Base-by-base conservation (phyloP, 441 rosid species). In the Gossypium davidsonii region DNA sequence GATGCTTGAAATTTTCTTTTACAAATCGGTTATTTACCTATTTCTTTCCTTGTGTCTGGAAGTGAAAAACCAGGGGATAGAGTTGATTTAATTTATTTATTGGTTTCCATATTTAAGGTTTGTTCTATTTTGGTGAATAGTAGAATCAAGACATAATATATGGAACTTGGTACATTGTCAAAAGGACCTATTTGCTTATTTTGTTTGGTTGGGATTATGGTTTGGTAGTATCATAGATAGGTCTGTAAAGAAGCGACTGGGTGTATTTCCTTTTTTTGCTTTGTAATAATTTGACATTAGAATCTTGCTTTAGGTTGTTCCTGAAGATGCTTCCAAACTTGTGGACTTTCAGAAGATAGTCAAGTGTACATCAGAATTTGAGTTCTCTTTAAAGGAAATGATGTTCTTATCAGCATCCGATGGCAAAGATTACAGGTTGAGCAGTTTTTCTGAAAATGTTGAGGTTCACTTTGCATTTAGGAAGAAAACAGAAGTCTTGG, bases 391-490 rank as follows among this genome's bases (percentile, higher is more conserved):
- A 31, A 89, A 86, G 79, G 91, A 87, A 67, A 58, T 89, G 82
- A 79, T 57, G 68, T 91, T 96, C 80, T 83, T 96, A 81, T 84
- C 97, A 17, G 73, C 89, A 18, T 84, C 89, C 75, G 93, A 91
- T 81, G 74, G 74, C 46, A 64, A 78, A 51, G 95, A 93, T 61
- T 83, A 85, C 67, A 91, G 88, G 79, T 84, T 95, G 83, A 93
- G 97, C 85, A 87, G 75, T 67, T 96, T 85, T 80, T 89, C 96
- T 53, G 91, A 88, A 83, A 90, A 91, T 74, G 96, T 96, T 59
- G 98, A 95, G 86, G 91, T 95, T 83, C 97, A 95, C 86, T 95
- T 95, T 88, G 99, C 98, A 65, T 81, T 84, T 20, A 86, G 83
- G 82, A 95, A 89, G 86, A 95, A 85, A 80, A 86, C 70, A 10